Conservation (phyloP, 305 asterid genomes). For the Solanum hybrid region DNA sequence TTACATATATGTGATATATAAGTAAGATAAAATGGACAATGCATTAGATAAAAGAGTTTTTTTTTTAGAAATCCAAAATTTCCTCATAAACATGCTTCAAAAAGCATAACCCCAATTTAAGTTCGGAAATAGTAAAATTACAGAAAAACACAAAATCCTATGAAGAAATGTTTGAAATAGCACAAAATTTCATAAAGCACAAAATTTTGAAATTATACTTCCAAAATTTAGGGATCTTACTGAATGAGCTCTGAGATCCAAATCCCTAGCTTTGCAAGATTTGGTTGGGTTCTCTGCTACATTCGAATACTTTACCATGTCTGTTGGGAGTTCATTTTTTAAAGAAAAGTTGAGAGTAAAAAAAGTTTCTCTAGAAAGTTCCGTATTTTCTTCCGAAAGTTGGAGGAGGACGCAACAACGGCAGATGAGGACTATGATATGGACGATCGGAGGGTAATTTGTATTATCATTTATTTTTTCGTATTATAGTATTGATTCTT, state of each 20-base stretch:
- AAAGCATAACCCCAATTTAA: no score
- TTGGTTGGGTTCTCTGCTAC: neutral
- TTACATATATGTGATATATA: no score
- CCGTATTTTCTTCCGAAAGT: neutral
- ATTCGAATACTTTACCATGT: neutral
- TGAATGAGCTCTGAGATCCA: neutral
- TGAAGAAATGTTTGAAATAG: no score
- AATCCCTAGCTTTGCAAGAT: neutral
- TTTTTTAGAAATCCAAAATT: no score
- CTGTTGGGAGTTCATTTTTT: neutral
- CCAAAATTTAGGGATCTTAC: no score
- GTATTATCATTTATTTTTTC: neutral
- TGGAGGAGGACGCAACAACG: slow-evolving; percentile 11
- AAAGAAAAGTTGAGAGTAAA: neutral
- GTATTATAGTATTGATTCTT: neutral
- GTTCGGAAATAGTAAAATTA: no score
- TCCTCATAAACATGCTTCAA: no score
- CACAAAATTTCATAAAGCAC: no score
- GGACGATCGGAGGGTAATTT: slow-evolving; percentile 47
- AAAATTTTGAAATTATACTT: no score
- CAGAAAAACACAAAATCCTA: no score
- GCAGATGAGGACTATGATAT: slow-evolving; percentile 69
- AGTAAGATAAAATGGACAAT: no score
- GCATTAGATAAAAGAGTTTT: no score
- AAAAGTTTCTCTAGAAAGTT: neutral